A percentile compares a stretch with the other conserved stretches of the same genome.
Evolutionary conservation across 345 rosid genomes (phyloP).

Genomic region (Heritiera littoralis): DNA sequence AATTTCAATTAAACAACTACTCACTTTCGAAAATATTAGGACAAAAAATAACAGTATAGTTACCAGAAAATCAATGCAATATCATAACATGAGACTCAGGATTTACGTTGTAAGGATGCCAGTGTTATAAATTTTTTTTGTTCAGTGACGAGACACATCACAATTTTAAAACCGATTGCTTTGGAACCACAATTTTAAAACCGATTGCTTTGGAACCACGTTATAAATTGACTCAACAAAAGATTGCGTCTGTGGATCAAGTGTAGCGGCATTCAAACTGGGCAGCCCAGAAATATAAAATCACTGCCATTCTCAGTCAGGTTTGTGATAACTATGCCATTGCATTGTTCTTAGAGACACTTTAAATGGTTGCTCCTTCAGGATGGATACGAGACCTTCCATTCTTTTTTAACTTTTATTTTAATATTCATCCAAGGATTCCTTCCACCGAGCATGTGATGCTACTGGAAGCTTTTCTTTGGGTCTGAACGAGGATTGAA

Average conservation of each 20-base stretch:
- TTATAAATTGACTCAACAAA: background rate
- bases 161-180: too few relatives aligned
- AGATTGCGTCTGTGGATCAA: background rate
- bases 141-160: too few relatives aligned
- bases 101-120: background rate
- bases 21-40: too few relatives aligned
- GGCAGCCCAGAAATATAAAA: background rate
- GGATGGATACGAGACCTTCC: background rate
- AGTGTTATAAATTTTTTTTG: background rate
- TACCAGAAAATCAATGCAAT: too few relatives aligned
- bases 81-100: too few relatives aligned
- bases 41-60: too few relatives aligned
- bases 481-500: background rate
- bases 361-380: background rate
- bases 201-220: too few relatives aligned
- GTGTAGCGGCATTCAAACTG: background rate
- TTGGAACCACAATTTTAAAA: too few relatives aligned
- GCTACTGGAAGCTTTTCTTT: background rate
- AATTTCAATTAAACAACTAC: too few relatives aligned
- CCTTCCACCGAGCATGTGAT: background rate
- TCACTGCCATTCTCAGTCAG: background rate
- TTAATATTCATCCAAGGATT: background rate
- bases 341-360: background rate
- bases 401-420: too few relatives aligned
- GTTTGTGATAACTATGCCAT: background rate